A percentile compares a stretch with the other conserved stretches of the same genome.
These are phyloP conservation scores for Saccharomycopsis schoenii DNA, from an alignment of 805 yeast species.

Conservation along the genomic window DNA sequence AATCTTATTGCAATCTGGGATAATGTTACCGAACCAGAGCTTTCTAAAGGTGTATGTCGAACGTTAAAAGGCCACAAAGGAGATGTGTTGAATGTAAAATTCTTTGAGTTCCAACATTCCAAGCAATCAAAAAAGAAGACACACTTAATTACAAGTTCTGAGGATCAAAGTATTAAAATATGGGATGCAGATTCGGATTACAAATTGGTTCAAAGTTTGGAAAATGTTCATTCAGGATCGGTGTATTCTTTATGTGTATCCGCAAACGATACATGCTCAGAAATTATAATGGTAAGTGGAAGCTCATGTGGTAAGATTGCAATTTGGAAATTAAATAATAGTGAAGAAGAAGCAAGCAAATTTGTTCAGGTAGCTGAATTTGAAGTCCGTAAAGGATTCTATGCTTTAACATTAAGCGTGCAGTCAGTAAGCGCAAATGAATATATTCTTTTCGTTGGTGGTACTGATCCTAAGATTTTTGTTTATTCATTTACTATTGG, in stretches of 20 bases:
- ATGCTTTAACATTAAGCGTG: conserved; percentile 29
- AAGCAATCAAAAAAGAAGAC: conserved; percentile 27
- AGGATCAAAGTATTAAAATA: conserved; percentile 51
- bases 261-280: conserved; percentile 18
- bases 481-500: conserved; percentile 36
- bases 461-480: conserved; percentile 47
- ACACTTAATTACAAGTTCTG: conserved; percentile 50
- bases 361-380: conserved; percentile 25
- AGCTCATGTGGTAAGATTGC: conserved; percentile 50
- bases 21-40: conserved; percentile 20
- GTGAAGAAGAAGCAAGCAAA: conserved; percentile 18
- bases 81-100: conserved; percentile 59
- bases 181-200: conserved; percentile 38
- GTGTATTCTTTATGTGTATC: conserved; percentile 44
- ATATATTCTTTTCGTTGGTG: conserved; percentile 59
- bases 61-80: conserved; percentile 54
- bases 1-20: conserved; percentile 58
- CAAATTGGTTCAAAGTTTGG: conserved; percentile 26
- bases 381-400: conserved; percentile 36
- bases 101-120: conserved; percentile 24
- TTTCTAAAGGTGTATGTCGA: conserved; percentile 33
- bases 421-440: conserved; percentile 20
- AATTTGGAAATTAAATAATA: conserved; percentile 36
- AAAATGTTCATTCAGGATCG: conserved; percentile 36
- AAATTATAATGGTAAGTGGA: conserved; percentile 42